These are phyloP conservation scores for Teratosphaeria epicoccoides DNA, from an alignment of 2,329 filamentous ascomycete genomes.

Conservation along the genomic window DNA sequence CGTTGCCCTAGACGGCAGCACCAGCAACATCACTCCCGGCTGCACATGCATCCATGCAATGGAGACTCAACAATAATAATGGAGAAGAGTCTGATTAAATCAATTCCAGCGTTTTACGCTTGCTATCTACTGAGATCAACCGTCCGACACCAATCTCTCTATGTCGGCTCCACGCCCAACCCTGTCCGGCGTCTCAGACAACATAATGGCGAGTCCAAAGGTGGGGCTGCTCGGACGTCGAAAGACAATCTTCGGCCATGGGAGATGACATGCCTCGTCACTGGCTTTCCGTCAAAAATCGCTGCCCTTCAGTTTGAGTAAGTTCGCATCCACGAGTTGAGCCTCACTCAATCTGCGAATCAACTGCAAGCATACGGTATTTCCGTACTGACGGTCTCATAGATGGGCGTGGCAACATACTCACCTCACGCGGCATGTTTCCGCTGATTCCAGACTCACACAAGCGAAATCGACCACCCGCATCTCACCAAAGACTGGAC, in stretches of 20 bases:
- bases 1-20: no score
- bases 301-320: slow-evolving; percentile 92
- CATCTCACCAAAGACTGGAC: slow-evolving; percentile 29
- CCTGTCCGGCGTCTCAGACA: slow-evolving; percentile 75
- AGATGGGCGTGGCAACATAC: slow-evolving; percentile 92
- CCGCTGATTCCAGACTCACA: slow-evolving; percentile 49
- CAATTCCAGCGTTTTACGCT: slow-evolving; percentile 80
- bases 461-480: slow-evolving; percentile 30
- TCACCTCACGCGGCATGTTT: slow-evolving; percentile 68
- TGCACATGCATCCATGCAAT: no score
- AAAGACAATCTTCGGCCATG: slow-evolving; percentile 62
- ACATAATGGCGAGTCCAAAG: slow-evolving; percentile 76
- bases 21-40: neutral
- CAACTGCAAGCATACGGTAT: no score
- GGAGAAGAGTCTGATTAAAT: neutral
- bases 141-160: slow-evolving; percentile 58
- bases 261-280: slow-evolving; percentile 81
- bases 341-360: neutral
- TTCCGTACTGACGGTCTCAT: slow-evolving; percentile 1
- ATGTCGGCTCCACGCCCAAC: slow-evolving; percentile 87
- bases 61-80: neutral
- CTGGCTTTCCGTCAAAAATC: slow-evolving; percentile 77
- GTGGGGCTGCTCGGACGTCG: slow-evolving; percentile 70
- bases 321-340: slow-evolving; percentile 24
- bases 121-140: slow-evolving; percentile 87